Conservation (phyloP, 208 protist genomes). For the Crithidia mellificae region DNA sequence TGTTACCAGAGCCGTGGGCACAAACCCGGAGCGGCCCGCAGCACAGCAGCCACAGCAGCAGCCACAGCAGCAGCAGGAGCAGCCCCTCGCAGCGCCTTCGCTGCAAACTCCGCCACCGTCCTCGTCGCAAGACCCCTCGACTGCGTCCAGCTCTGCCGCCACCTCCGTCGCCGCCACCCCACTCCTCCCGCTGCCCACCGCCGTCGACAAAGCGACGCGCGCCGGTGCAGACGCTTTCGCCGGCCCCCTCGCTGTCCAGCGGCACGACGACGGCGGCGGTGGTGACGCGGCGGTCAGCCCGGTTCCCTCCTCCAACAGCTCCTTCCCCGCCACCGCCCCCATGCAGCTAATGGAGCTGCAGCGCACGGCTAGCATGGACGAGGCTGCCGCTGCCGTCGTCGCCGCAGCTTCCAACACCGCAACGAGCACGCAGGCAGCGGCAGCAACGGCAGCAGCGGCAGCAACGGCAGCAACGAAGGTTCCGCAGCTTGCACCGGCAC, state of each 20-base stretch:
- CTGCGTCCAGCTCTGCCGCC: conserved; percentile 1
- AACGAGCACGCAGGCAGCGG: too few species aligned
- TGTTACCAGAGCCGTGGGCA: too few species aligned
- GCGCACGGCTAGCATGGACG: conserved; percentile 3
- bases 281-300: background rate
- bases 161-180: conserved; percentile 16
- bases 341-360: background rate
- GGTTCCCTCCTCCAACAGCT: background rate
- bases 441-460: background rate
- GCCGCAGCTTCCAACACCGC: too few species aligned
- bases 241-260: conserved; percentile 1
- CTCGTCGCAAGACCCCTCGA: background rate
- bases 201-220: background rate
- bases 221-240: background rate
- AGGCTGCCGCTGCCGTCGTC: background rate
- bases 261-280: conserved; percentile 2
- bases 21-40: too few species aligned
- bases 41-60: too few species aligned
- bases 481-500: conserved; percentile 5
- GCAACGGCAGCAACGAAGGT: background rate
- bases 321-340: background rate
- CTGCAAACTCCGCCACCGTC: background rate
- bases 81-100: background rate
- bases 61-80: background rate
- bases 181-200: conserved; percentile 20